Evolutionary conservation across 345 rosid species (phyloP).

Genomic region (Punica granatum): DNA sequence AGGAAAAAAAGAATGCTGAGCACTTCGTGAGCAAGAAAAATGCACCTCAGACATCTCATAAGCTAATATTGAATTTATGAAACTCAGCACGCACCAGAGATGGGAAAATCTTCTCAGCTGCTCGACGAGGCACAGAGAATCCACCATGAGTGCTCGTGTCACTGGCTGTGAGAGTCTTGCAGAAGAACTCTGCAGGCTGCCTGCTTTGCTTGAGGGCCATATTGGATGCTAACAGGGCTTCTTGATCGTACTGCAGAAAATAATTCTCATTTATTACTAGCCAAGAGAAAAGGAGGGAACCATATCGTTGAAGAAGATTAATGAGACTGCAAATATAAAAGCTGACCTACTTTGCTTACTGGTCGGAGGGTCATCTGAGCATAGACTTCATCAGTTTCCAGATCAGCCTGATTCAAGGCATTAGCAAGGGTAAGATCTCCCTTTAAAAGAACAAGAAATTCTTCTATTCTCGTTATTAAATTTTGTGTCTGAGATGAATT

Average conservation of each 20-base stretch:
- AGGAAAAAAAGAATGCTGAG: not conserved
- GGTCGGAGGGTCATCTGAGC: constrained; percentile 85
- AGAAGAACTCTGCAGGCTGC: constrained; percentile 91
- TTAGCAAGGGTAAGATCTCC: constrained; percentile 4
- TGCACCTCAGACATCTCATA: not conserved
- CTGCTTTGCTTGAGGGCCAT: constrained; percentile 69
- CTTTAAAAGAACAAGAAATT: not conserved
- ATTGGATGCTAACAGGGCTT: constrained; percentile 75
- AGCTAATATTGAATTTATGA: not conserved
- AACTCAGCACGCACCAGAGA: constrained; percentile 48
- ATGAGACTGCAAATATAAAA: constrained; percentile 7
- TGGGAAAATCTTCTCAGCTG: constrained; percentile 97
- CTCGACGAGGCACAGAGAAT: constrained; percentile 93
- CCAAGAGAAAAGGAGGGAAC: not conserved
- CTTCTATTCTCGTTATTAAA: not conserved
- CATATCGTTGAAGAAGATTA: not conserved
- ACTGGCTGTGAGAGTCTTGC: constrained; percentile 95
- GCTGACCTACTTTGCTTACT: constrained; percentile 64
- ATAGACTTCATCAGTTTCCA: constrained; percentile 70
- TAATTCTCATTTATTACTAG: constrained; percentile 4
- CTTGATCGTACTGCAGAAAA: constrained; percentile 69
- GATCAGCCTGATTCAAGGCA: constrained; percentile 50
- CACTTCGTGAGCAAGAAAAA: not conserved
- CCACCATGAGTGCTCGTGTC: constrained; percentile 98
- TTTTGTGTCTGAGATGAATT: not conserved